Evolutionary conservation across 495 filamentous ascomycete species (phyloP).

Genomic region (Massariosphaeria phaeospora): DNA sequence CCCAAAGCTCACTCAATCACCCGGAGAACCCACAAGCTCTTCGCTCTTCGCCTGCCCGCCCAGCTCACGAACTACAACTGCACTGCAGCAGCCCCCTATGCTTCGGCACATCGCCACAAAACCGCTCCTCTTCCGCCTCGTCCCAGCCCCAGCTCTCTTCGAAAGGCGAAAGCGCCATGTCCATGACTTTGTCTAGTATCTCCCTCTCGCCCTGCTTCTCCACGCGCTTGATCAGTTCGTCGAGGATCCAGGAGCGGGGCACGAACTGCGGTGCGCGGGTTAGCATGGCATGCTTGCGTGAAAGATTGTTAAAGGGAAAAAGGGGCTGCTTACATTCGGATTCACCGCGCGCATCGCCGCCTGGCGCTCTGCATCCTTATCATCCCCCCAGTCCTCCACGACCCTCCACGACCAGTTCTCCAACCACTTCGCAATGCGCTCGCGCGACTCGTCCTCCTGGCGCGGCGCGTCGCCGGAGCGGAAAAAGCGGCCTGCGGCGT

Average conservation of each 20-base stretch:
- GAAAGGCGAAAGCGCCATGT: constrained; percentile 77
- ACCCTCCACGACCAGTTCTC: constrained; percentile 63
- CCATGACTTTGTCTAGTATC: constrained; percentile 68
- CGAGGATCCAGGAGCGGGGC: constrained; percentile 83
- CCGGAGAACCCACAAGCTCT: background rate
- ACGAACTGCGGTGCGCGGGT: constrained; percentile 55
- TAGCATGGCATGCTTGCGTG: background rate
- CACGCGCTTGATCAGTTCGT: constrained; percentile 83
- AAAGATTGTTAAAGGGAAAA: background rate
- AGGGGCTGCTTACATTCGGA: constrained; percentile 55
- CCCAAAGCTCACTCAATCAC: too few relatives aligned
- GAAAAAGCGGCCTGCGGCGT: constrained; percentile 64
- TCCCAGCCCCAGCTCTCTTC: constrained; percentile 72
- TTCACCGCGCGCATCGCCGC: constrained; percentile 76
- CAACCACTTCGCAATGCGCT: constrained; percentile 69
- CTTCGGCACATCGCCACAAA: constrained; percentile 81
- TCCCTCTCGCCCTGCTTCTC: constrained; percentile 78
- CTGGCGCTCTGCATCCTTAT: constrained; percentile 54
- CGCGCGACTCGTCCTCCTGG: constrained; percentile 56
- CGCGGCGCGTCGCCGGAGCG: constrained; percentile 52
- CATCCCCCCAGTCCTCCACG: constrained; percentile 62
- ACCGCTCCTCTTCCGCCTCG: constrained; percentile 70
- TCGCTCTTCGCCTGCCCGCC: background rate
- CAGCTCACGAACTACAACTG: constrained; percentile 58
- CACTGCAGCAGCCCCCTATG: constrained; percentile 78